Evolutionary conservation across 345 rosid genomes (phyloP).

Genomic region (Turritis glabra): DNA sequence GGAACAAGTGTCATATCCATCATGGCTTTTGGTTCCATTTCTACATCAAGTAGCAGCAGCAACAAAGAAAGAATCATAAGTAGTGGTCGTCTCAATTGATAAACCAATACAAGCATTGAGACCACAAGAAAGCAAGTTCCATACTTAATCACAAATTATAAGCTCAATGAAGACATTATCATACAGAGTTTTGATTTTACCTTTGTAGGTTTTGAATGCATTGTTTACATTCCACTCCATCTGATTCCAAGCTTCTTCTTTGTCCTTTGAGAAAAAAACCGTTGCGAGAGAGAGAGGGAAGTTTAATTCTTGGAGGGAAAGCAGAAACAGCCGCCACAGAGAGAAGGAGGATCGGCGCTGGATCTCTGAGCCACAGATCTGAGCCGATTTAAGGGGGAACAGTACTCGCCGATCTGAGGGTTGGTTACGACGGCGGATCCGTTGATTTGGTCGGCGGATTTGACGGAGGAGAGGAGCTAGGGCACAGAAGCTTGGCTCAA

Average conservation of each 20-base stretch:
- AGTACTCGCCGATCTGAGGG: neutral
- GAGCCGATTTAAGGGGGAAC: conserved; percentile 52
- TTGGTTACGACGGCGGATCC: conserved; percentile 17
- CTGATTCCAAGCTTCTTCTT: conserved; percentile 43
- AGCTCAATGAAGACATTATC: neutral
- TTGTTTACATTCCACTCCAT: conserved; percentile 88
- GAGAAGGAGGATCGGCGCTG: conserved; percentile 43
- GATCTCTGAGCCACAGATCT: conserved; percentile 59
- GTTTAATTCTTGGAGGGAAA: conserved; percentile 44
- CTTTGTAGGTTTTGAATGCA: conserved; percentile 82
- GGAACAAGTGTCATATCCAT: conserved; percentile 75
- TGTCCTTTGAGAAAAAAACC: conserved; percentile 22
- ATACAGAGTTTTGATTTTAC: conserved; percentile 40
- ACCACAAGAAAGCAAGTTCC: neutral
- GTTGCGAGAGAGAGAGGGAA: conserved; percentile 34
- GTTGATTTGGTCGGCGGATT: conserved; percentile 25
- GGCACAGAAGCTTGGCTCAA: conserved; percentile 23
- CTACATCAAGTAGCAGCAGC: conserved; percentile 48
- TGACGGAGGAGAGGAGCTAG: conserved; percentile 18
- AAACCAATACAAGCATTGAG: neutral
- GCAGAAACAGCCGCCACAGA: conserved; percentile 1
- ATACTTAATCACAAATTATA: conserved; percentile 1
- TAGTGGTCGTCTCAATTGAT: neutral
- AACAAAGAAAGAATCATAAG: conserved; percentile 6
- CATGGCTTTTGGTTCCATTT: conserved; percentile 72